These are phyloP conservation scores for Penicillium sumatraense DNA, from an alignment of 2,329 filamentous ascomycete species.

Conservation along the genomic window DNA sequence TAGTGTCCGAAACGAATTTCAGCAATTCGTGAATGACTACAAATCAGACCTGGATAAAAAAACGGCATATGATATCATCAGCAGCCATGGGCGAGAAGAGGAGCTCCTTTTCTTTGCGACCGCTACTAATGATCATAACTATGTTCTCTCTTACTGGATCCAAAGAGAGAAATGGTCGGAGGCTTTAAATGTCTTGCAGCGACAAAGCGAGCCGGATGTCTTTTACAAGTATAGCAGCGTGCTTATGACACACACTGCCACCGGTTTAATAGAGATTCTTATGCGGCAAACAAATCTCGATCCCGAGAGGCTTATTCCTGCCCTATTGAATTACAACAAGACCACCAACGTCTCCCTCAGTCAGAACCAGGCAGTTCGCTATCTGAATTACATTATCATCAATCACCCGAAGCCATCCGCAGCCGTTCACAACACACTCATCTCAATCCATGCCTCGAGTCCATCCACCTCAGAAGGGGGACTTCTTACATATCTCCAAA, in stretches of 20 bases:
- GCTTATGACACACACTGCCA: constrained; percentile 86
- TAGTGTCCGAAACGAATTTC: constrained; percentile 75
- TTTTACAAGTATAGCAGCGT: constrained; percentile 98
- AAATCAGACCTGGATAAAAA: constrained; percentile 86
- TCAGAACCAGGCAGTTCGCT: constrained; percentile 90
- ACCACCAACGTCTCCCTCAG: constrained; percentile 65
- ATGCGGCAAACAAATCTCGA: constrained; percentile 89
- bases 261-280: constrained; percentile 89
- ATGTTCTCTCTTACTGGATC: constrained; percentile 95
- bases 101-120: constrained; percentile 92
- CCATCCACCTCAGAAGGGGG: constrained; percentile 81
- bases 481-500: constrained; percentile 85
- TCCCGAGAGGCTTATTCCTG: constrained; percentile 86
- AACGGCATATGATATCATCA: constrained; percentile 94
- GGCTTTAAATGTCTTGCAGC: constrained; percentile 84
- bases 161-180: constrained; percentile 92
- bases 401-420: constrained; percentile 79
- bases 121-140: constrained; percentile 87
- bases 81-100: constrained; percentile 90
- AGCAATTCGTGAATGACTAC: constrained; percentile 84
- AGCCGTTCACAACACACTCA: constrained; percentile 93
- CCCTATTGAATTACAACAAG: constrained; percentile 90
- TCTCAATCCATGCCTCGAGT: constrained; percentile 92
- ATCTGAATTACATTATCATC: constrained; percentile 87
- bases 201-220: constrained; percentile 86